phyloP scores from a whole-genome alignment of 2,329 filamentous ascomycete genomes.

The Monosporascus sp. region DNA sequence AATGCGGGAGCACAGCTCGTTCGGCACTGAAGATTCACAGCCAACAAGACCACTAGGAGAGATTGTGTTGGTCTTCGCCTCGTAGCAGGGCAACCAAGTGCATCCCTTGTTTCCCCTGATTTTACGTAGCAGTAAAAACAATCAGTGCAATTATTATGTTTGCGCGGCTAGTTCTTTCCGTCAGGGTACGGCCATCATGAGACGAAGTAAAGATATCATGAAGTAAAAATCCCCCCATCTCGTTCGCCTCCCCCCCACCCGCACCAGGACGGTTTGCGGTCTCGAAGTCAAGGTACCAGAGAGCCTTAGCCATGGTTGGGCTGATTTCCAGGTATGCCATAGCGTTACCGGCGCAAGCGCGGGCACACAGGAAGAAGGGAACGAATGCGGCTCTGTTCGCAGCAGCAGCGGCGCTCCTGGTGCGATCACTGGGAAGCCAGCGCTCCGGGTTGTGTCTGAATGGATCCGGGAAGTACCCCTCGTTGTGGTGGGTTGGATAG shows the following conservation, averaged over 20 bases:
- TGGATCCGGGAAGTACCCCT: slow-evolving; percentile 5
- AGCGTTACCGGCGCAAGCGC: slow-evolving; percentile 43
- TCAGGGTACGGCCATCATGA: neutral
- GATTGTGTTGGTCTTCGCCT: too few relatives aligned
- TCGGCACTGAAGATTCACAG: too few relatives aligned
- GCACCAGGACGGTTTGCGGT: neutral
- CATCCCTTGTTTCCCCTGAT: too few relatives aligned
- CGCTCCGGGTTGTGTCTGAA: slow-evolving; percentile 3
- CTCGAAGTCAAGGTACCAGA: slow-evolving; percentile 32
- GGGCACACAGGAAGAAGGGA: slow-evolving; percentile 14
- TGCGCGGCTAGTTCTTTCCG: too few relatives aligned
- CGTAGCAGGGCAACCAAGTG: too few relatives aligned
- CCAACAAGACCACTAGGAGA: too few relatives aligned
- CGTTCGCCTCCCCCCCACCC: neutral
- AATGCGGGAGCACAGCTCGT: too few relatives aligned
- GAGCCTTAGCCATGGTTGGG: slow-evolving; percentile 33
- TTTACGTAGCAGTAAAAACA: too few relatives aligned
- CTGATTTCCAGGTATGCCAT: slow-evolving; percentile 39
- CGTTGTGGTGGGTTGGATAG: slow-evolving; percentile 3
- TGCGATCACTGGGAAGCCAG: slow-evolving; percentile 1
- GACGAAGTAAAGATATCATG: neutral
- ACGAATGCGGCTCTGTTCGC: slow-evolving; percentile 30
- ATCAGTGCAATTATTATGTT: too few relatives aligned
- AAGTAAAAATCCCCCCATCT: neutral
- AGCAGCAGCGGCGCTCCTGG: slow-evolving; percentile 3